Evolutionary conservation across 768 basidiomycete species (phyloP), one percentile per base, ranked within the genome.

Genomic region (Suillus ampliporus): DNA sequence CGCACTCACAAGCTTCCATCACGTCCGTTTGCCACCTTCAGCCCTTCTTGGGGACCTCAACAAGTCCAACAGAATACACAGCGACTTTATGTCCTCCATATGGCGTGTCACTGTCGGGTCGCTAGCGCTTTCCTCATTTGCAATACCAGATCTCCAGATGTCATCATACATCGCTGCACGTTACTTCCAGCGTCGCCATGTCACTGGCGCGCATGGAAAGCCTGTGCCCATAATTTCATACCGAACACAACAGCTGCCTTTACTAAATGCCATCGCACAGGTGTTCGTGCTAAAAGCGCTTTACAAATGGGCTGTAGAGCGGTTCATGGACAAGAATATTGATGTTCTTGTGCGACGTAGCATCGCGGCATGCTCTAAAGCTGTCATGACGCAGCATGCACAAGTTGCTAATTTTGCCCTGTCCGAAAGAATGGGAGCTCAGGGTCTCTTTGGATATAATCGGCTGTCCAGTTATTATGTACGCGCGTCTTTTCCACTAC

Each of bases 361-460:
- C 0, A 66, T 78, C 28, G 77, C 75, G 1, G 68, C 76, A 5
- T 63, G 74, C 17, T 63, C 72, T 61, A 81, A 81, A 64, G 68
- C 67, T 6, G 67, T 68, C 4, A 68, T 71, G 35, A 58, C 75
- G 10, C 68, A 71, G 58, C 68, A 70, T 50, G 61, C 64, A 28
- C 68, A 72, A 44, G 28, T 61, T 19, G 64, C 65, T 9, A 53
- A 52, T 19, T 47, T 74, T 2, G 53, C 57, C 0, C 61, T 80
- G 7, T 64, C 69, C 1, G 80, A 82, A 40, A 73, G 81, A 23
- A 79, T 78, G 54, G 82, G 82, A 10, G 81, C 81, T 1, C 81
- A 80, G 66, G 81, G 82, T 0, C 68, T 83, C 0, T 80, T 80
- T 35, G 73, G 68, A 14, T 58, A 67, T 59, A 82, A 82, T 64